Conservation (phyloP, 2,329 filamentous ascomycete genomes). For the Trichoderma sp. region DNA sequence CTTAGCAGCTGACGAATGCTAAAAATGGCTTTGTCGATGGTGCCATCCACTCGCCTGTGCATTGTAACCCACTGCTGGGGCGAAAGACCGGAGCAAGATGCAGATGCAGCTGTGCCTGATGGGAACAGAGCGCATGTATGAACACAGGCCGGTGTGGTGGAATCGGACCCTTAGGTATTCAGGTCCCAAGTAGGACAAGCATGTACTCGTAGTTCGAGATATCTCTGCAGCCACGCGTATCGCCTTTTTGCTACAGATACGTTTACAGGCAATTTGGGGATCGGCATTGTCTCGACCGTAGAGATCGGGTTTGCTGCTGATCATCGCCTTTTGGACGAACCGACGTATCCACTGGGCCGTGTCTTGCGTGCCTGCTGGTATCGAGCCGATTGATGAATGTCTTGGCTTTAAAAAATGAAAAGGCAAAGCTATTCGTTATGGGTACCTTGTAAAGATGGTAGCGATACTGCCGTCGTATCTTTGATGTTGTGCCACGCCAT, state of each 20-base stretch:
- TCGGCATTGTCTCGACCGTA: background rate
- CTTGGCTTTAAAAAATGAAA: background rate
- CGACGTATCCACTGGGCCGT: constrained; percentile 1
- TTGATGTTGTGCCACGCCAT: background rate
- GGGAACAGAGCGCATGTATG: background rate
- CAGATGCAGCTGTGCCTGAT: background rate
- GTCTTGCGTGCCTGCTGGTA: background rate
- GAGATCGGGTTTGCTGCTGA: constrained; percentile 11
- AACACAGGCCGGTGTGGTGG: background rate
- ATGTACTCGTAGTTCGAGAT: background rate
- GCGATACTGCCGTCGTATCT: background rate
- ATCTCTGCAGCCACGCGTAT: background rate
- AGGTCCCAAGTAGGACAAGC: background rate
- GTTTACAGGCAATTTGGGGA: background rate
- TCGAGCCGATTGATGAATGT: background rate
- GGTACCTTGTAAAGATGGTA: too few relatives aligned
- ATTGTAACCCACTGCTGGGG: background rate
- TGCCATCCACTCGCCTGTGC: background rate
- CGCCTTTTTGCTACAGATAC: background rate
- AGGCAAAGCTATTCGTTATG: background rate
- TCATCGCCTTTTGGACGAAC: constrained; percentile 9
- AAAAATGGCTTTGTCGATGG: constrained; percentile 2
- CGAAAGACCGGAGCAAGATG: background rate
- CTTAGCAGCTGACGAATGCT: background rate
- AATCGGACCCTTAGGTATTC: background rate